Percentiles rank a stretch among this genome's conserved stretches.
phyloP scores from a whole-genome alignment of 768 basidiomycete species.

The Amanita rubescens region DNA sequence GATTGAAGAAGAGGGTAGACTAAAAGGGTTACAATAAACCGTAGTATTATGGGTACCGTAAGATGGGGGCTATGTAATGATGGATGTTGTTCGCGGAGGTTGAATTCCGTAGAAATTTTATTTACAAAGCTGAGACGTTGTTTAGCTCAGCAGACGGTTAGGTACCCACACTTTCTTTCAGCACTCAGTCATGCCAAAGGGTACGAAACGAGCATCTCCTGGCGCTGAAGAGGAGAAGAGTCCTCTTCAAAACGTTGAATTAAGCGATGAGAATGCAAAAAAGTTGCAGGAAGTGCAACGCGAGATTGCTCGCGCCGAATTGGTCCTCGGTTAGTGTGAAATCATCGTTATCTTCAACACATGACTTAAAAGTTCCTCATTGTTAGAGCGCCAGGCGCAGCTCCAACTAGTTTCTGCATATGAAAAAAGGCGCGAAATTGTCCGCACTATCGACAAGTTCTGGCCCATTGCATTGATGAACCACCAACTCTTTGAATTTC shows the following conservation, averaged over 20 bases:
- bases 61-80: neutral
- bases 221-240: slow-evolving; percentile 71
- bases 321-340: slow-evolving; percentile 55
- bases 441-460: slow-evolving; percentile 67
- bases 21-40: slow-evolving; percentile 22
- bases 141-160: slow-evolving; percentile 12
- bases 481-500: slow-evolving; percentile 51
- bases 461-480: slow-evolving; percentile 86
- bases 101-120: slow-evolving; percentile 22
- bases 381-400: slow-evolving; percentile 58
- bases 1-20: slow-evolving; percentile 72
- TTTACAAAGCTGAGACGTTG: slow-evolving; percentile 12
- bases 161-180: slow-evolving; percentile 12
- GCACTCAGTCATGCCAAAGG: slow-evolving; percentile 32
- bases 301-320: slow-evolving; percentile 62
- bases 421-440: slow-evolving; percentile 59
- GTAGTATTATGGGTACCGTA: neutral
- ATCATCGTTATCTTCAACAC: slow-evolving; percentile 4
- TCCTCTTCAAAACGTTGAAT: slow-evolving; percentile 57
- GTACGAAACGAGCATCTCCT: slow-evolving; percentile 74
- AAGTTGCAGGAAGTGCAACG: slow-evolving; percentile 61
- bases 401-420: slow-evolving; percentile 53
- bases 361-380: slow-evolving; percentile 1
- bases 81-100: slow-evolving; percentile 17
- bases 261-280: slow-evolving; percentile 64